Base-by-base conservation (phyloP, 202 grass and related monocot species). In the Cymbopogon flexuosus region DNA sequence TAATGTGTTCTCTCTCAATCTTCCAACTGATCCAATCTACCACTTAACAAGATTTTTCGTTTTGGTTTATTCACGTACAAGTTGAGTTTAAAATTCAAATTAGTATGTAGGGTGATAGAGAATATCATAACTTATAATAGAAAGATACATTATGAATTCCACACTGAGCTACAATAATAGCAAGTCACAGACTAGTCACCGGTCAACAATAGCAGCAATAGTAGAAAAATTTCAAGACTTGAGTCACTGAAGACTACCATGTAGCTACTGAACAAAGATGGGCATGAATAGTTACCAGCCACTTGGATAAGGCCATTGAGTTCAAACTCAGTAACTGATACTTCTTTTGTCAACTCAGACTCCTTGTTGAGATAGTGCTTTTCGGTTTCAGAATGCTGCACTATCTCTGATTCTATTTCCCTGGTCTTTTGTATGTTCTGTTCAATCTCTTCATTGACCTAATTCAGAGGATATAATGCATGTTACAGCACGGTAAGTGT, bases 391-490 rank as follows among this genome's bases (percentile, higher is more conserved):
- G 85, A 92, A 69, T 90, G 81, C 63, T 89, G 94, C 40, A 86
- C 83, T 68, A 94, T 84, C 83, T 94, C 89, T 37, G 86, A 94
- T 39, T 97, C 91, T 68, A 86, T 90, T 79, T 94, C 84, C 75
- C 88, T 90, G 73, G 89, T 94, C 83, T 80, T 94, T 68, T 94
- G 81, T 54, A 97, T 94, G 85, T 81, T 92, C 15, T 87, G 75
- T 35, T 97, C 81, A 61, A 94, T 94, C 75, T 94, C 87, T 87
- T 89, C 88, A 89, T 97, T 97, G 56, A 93, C 91, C 89, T 96
- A 83, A 58, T 29, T 73, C 47, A 74, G 43, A 35, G 5, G 34
- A 81, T 69, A 73, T 90, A 46, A 10, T 21, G 16, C 79, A 60
- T 63, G 56, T 18, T 45, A 57, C 9, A 82, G 2, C 61, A 77